These are phyloP conservation scores for Pseudogymnoascus sp. DNA, from an alignment of 2,329 filamentous ascomycete species.

Conservation along the genomic window DNA sequence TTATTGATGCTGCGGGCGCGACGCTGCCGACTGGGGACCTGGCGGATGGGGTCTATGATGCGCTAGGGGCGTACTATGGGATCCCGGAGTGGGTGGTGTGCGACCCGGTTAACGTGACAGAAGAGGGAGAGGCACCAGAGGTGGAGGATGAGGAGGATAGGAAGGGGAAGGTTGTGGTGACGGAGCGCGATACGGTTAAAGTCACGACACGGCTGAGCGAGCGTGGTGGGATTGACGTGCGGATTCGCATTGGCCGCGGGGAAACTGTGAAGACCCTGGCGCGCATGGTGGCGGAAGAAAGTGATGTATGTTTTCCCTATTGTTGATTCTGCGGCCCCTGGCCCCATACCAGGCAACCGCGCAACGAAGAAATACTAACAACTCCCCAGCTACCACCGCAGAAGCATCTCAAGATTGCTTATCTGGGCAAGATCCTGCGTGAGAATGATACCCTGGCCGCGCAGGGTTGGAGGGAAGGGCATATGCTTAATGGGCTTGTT, in stretches of 20 bases:
- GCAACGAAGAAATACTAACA: background rate
- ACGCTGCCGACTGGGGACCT: conserved; percentile 67
- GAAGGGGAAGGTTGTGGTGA: conserved; percentile 22
- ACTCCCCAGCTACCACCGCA: conserved; percentile 40
- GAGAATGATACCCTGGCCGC: conserved; percentile 55
- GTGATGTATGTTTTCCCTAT: conserved; percentile 42
- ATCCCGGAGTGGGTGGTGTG: conserved; percentile 60
- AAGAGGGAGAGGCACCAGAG: conserved; percentile 24
- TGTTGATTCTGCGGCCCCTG: background rate
- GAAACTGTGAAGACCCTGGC: conserved; percentile 59
- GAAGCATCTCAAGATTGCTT: conserved; percentile 61
- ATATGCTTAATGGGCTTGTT: conserved; percentile 71
- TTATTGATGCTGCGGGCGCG: conserved; percentile 69
- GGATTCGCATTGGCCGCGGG: conserved; percentile 45
- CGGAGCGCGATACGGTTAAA: conserved; percentile 19
- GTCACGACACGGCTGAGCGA: conserved; percentile 19
- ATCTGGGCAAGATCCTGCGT: conserved; percentile 72
- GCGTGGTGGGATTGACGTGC: conserved; percentile 52
- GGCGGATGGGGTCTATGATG: conserved; percentile 63
- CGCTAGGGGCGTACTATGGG: conserved; percentile 60
- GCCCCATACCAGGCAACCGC: background rate
- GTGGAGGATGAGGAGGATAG: conserved; percentile 18
- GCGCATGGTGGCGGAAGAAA: conserved; percentile 53
- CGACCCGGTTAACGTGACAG: conserved; percentile 52
- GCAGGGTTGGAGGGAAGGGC: conserved; percentile 67